Evolutionary conservation across 371 early-diverging fungal genomes (phyloP), one percentile per base, ranked within the genome.

Genomic region (Rhizomucor pusillus): DNA sequence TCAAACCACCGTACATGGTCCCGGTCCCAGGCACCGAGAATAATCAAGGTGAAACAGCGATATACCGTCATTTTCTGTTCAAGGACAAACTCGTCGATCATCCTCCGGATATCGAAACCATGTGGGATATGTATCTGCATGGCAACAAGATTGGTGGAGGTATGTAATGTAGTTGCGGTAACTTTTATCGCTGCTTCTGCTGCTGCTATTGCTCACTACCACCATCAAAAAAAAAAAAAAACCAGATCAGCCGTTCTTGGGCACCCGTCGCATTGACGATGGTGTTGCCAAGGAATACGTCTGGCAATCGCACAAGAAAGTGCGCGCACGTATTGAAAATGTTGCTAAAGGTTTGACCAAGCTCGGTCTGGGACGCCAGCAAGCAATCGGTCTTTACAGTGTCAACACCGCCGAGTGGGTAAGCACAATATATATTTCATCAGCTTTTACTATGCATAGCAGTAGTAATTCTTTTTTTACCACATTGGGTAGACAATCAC

Each of bases 361-460:
- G 33, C 66, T 73, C 34, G 80, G 80, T 16, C 50, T 81, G 9
- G 59, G 35, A 35, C 69, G 69, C 24, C 73, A 75, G 49, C 45
- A 66, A 47, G 68, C 80, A 20, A 51, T 92, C 43, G 90, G 91
- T 24, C 58, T 97, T 34, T 95, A 90, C 69, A 81, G 92, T 40
- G 78, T 90, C 51, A 98, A 97, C 75, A 72, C 92, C 29, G 71
- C 88, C 13, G 98, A 98, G 72, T 98, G 97, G 97, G 75, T 88
- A 63, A 70, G 71, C 29, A 16, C n/a, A 16, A 10, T 14, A 29
- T 29, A 33, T 1, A 1, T 19, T 36, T 35, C n/a, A 18, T 41
- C 3, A 41, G n/a, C n/a, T n/a, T n/a, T n/a, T n/a, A n/a, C n/a
- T n/a, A n/a, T n/a, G n/a, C n/a, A n/a, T n/a, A n/a, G n/a, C n/a